Percentiles rank a stretch among this genome's conserved stretches.
Evolutionary conservation across 148 eudicot species (phyloP).

Genomic region (Persicaria tinctoria): DNA sequence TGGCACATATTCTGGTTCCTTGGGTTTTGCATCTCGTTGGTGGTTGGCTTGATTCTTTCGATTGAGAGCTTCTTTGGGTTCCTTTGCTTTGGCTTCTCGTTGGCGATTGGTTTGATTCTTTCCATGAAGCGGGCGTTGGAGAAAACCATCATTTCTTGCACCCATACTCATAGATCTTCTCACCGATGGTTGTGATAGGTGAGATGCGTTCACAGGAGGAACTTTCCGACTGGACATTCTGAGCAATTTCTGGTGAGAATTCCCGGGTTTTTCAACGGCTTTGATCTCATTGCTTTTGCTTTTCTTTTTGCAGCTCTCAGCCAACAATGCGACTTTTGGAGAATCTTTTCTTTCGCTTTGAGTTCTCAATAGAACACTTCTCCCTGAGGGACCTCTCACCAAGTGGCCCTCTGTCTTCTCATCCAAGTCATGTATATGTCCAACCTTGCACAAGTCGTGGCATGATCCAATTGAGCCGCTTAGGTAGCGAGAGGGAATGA

Average conservation of each 20-base stretch:
- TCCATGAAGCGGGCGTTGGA: neutral
- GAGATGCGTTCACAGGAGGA: neutral
- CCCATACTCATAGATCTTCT: neutral
- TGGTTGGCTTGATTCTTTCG: too few relatives aligned
- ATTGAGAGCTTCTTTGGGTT: too few relatives aligned
- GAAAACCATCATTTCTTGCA: neutral
- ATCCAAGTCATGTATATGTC: neutral
- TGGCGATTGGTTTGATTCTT: too few relatives aligned
- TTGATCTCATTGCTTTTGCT: neutral
- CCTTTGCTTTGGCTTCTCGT: too few relatives aligned
- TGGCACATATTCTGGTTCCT: neutral
- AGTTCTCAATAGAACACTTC: neutral
- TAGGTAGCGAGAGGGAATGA: neutral
- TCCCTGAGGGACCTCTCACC: too few relatives aligned
- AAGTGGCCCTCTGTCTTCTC: neutral
- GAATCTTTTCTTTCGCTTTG: neutral
- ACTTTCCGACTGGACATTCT: neutral
- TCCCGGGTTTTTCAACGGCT: neutral
- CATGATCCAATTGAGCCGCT: neutral
- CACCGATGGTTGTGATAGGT: neutral
- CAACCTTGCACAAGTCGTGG: constrained; percentile 3
- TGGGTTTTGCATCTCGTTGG: too few relatives aligned
- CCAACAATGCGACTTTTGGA: neutral
- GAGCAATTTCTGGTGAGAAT: neutral
- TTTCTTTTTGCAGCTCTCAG: neutral